These are phyloP conservation scores for Serendipita sp. DNA, from an alignment of 768 basidiomycete genomes.

Conservation along the genomic window DNA sequence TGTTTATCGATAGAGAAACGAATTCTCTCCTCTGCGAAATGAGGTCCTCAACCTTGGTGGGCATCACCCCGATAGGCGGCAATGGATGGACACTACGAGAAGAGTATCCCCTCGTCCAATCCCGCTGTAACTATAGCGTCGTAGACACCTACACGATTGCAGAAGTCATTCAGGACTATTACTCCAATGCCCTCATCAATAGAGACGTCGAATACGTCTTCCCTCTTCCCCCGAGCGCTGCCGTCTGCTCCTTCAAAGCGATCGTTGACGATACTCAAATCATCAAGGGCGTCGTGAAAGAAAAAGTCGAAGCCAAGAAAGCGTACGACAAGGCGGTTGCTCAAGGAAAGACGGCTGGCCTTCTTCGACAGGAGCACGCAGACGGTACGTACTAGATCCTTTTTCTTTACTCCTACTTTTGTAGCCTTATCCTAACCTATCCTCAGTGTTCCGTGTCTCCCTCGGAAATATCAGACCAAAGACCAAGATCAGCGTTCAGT, in stretches of 20 bases:
- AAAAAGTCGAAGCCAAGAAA: background rate
- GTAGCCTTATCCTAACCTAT: background rate
- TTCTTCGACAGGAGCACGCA: background rate
- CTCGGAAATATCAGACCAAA: too few species aligned
- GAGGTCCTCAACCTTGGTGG: too few species aligned
- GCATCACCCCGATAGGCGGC: too few species aligned
- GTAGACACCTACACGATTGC: background rate
- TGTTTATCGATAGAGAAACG: too few species aligned
- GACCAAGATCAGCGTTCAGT: too few species aligned
- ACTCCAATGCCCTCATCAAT: background rate
- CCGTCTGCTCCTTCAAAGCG: conserved; percentile 25
- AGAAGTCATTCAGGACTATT: background rate
- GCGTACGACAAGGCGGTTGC: background rate
- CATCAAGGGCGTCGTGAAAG: conserved; percentile 22
- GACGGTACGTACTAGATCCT: background rate
- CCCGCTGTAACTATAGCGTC: background rate
- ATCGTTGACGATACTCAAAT: conserved; percentile 26
- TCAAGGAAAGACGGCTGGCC: background rate
- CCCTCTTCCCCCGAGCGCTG: conserved; percentile 31
- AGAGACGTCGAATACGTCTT: conserved; percentile 29
- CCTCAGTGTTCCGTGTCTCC: too few species aligned
- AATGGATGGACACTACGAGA: background rate
- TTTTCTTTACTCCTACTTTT: background rate
- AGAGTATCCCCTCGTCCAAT: background rate
- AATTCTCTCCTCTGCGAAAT: too few species aligned